phyloP scores from a whole-genome alignment of 495 filamentous ascomycete genomes.

The Penicillium coprophilum region DNA sequence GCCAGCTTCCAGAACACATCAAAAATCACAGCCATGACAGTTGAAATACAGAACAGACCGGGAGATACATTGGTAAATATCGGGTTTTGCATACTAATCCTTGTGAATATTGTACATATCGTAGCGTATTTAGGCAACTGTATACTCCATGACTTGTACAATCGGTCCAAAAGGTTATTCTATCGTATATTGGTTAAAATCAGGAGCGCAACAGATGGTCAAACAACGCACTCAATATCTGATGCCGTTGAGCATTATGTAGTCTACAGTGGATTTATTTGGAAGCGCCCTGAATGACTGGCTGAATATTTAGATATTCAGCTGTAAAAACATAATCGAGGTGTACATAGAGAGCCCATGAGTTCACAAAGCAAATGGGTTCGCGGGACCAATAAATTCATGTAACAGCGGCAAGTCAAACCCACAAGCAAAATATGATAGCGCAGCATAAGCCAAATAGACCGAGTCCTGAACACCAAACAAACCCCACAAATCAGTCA shows the following conservation, averaged over 20 bases:
- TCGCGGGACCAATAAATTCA: neutral
- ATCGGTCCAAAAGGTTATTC: neutral
- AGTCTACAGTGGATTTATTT: neutral
- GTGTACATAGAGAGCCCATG: conserved; percentile 11
- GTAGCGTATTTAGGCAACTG: neutral
- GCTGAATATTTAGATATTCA: neutral
- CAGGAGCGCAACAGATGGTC: neutral
- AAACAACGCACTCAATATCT: neutral
- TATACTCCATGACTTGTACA: neutral
- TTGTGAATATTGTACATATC: neutral
- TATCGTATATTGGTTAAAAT: neutral
- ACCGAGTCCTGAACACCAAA: neutral
- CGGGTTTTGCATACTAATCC: neutral
- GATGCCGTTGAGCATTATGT: neutral
- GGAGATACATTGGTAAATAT: neutral
- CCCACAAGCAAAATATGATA: conserved; percentile 5
- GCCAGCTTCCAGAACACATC: neutral
- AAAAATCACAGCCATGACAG: neutral
- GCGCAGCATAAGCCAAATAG: neutral
- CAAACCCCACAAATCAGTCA: conserved; percentile 8
- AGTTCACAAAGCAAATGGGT: neutral
- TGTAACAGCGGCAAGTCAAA: neutral
- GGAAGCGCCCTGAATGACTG: neutral
- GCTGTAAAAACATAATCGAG: neutral
- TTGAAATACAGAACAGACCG: neutral